Evolutionary conservation across 257 asterid species (phyloP).

Genomic region (Gentiana dahurica): DNA sequence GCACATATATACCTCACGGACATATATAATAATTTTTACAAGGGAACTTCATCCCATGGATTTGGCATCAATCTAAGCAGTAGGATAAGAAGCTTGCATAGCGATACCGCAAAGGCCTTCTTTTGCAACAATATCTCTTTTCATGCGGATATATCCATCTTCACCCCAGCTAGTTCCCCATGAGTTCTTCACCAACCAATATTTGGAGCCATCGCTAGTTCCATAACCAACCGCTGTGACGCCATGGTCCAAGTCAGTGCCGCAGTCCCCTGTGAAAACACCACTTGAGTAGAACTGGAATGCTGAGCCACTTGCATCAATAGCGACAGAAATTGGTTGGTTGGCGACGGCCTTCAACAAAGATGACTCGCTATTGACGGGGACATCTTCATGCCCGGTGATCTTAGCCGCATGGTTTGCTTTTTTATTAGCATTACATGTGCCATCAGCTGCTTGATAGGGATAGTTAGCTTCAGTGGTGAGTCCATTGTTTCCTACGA

Average conservation of each 20-base stretch:
- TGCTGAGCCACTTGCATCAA: conserved; percentile 9
- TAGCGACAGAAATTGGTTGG: conserved; percentile 11
- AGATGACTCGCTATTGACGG: conserved; percentile 9
- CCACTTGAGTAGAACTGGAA: conserved; percentile 13
- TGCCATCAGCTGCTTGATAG: conserved; percentile 9
- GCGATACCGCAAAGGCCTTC: conserved; percentile 21
- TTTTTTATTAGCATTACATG: conserved; percentile 4
- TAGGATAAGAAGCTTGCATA: conserved; percentile 41
- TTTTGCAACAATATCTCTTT: conserved; percentile 13
- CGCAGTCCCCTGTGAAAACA: conserved; percentile 13
- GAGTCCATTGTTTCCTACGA: conserved; percentile 21
- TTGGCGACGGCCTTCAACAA: conserved; percentile 14
- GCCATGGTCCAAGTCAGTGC: conserved; percentile 18
- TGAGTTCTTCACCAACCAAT: conserved; percentile 16
- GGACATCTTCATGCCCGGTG: conserved; percentile 11
- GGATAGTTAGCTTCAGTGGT: conserved; percentile 12
- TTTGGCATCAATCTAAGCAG: conserved; percentile 1
- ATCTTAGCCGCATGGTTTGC: conserved; percentile 3
- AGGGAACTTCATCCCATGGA: no score
- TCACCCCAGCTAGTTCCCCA: conserved; percentile 16
- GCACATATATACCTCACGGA: no score
- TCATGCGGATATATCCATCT: conserved; percentile 13
- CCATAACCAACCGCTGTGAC: conserved; percentile 15
- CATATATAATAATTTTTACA: no score
- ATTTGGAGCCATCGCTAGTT: conserved; percentile 10